Percentiles rank a stretch among this genome's conserved stretches.
These are phyloP conservation scores for Magnolia sinica DNA, from an alignment of 164 flowering plant genomes.

Conservation along the genomic window DNA sequence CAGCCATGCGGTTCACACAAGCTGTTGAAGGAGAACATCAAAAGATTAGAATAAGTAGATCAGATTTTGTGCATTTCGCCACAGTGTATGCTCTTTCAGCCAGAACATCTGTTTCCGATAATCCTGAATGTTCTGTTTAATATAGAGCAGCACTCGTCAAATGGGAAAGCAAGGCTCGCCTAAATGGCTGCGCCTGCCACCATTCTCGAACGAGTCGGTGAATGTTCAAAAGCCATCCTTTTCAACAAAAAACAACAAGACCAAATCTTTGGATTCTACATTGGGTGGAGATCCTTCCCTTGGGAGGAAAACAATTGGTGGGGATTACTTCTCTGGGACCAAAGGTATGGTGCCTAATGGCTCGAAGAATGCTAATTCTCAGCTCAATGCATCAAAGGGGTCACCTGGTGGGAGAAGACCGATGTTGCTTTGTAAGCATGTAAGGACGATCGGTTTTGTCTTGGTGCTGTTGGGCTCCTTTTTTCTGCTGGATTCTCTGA, in stretches of 20 bases:
- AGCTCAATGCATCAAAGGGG: conserved; percentile 36
- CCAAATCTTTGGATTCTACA: conserved; percentile 23
- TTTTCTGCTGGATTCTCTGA: conserved; percentile 65
- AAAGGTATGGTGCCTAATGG: conserved; percentile 36
- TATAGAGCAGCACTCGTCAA: neutral
- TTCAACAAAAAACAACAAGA: conserved; percentile 31
- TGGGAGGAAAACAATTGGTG: conserved; percentile 49
- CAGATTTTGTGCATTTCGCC: neutral
- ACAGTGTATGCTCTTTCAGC: neutral
- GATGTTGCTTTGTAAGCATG: conserved; percentile 41
- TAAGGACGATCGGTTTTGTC: conserved; percentile 41
- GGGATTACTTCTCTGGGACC: conserved; percentile 33
- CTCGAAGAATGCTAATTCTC: conserved; percentile 39
- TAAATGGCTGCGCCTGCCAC: conserved; percentile 29
- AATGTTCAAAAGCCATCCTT: conserved; percentile 17
- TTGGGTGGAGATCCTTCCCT: conserved; percentile 31
- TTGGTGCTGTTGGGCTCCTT: conserved; percentile 44
- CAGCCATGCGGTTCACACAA: neutral
- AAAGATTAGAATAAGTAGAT: neutral
- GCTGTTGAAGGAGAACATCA: neutral
- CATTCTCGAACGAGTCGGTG: neutral
- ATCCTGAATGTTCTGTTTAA: neutral
- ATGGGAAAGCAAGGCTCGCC: conserved; percentile 58
- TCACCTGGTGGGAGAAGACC: conserved; percentile 44
- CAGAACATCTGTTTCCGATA: neutral